Base-by-base conservation (phyloP, 1,139 yeast species). In the Candida gigantensis region DNA sequence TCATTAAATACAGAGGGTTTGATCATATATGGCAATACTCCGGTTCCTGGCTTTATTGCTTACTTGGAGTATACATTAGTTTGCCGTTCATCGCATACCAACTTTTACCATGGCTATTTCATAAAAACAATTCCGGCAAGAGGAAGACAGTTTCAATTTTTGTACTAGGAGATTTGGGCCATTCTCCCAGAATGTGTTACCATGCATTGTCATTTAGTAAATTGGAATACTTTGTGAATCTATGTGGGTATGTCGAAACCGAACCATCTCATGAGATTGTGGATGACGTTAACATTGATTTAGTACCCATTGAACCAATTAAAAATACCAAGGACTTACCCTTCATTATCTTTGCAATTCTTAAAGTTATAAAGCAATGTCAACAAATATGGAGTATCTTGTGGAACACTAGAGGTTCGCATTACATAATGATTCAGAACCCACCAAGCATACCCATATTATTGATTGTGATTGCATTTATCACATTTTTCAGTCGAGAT, bases 161-260 rank as follows among this genome's bases (percentile, higher is more conserved):
- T 41, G 98, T 92, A 1, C 66, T 94, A 18, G 99, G 99, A 1
- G 98, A 92, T 54, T 58, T 94, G 37, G 97, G 96, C 10, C 95
- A 90, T 52, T 90, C 97, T 1, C 99, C 99, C 4, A 69, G 99
- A 44, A 92, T 92, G 87, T 77, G 84, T 50, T 86, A 92, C 58
- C 99, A 94, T 58, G 96, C 96, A 1, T 62, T 72, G 41, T 84
- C 95, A 37, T 79, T 92, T 48, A 75, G 86, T n/a, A 63, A 71
- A 34, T 60, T 64, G 17, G 92, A 88, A 1, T 84, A 83, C 57
- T 70, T 72, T 33, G 98, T 94, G 2, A 87, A 84, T 44, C 58
- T 92, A 29, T 84, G 96, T 58, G 98, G 98, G 0, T 92, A 90
- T 55, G 52, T 79, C 2, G 94, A 83, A 45, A 74, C 79, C 19